These are phyloP conservation scores for Polymyxa betae DNA, from an alignment of 208 protist genomes.

Conservation along the genomic window DNA sequence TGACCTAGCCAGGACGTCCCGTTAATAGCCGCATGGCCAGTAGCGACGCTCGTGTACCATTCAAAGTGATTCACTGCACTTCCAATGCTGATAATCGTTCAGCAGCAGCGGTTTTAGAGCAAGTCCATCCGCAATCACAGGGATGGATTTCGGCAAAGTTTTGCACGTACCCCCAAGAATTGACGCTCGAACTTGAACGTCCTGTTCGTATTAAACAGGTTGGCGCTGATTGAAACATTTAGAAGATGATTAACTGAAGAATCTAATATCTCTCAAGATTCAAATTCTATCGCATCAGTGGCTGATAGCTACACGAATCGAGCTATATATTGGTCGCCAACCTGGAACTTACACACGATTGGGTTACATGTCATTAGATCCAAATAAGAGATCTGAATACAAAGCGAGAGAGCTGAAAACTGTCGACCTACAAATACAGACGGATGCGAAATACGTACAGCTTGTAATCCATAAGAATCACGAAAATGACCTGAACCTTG, in stretches of 20 bases:
- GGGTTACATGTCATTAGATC: not conserved
- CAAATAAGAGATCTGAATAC: not conserved
- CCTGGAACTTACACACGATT: not conserved
- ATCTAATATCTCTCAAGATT: too few species aligned
- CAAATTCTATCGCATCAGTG: not conserved
- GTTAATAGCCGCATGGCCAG: too few species aligned
- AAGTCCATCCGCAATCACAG: not conserved
- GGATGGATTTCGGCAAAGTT: not conserved
- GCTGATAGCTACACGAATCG: not conserved
- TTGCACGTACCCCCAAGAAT: not conserved
- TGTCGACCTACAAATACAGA: not conserved
- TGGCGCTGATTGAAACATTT: too few species aligned
- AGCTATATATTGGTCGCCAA: not conserved
- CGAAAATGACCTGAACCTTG: not conserved
- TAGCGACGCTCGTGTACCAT: not conserved
- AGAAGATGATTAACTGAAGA: too few species aligned
- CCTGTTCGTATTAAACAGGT: not conserved
- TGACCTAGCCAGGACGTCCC: too few species aligned
- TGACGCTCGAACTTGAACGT: not conserved
- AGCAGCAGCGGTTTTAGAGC: not conserved
- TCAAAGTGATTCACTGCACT: not conserved
- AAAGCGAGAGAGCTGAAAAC: not conserved
- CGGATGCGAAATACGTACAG: not conserved
- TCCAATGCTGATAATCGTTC: not conserved
- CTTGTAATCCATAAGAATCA: not conserved